phyloP scores from a whole-genome alignment of 768 basidiomycete genomes.

The Boletales sp. region DNA sequence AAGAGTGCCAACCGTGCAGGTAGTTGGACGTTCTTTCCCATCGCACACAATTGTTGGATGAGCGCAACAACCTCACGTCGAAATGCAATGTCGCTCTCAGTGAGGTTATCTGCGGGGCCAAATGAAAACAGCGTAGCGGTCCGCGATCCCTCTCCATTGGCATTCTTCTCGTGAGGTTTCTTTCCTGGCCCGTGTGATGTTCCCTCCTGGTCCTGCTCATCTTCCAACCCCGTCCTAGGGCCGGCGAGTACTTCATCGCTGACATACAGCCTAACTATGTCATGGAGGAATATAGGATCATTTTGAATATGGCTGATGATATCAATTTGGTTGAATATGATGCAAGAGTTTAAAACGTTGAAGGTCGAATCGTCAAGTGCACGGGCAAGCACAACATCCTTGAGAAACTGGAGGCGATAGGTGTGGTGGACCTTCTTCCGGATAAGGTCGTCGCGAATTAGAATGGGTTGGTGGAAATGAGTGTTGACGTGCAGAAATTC shows the following conservation, averaged over 20 bases:
- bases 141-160: conserved; percentile 24
- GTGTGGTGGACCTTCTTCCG: conserved; percentile 94
- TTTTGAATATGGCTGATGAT: conserved; percentile 88
- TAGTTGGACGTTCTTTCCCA: conserved; percentile 96
- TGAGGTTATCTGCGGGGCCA: conserved; percentile 51
- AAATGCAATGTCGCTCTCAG: conserved; percentile 51
- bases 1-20: conserved; percentile 83
- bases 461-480: conserved; percentile 87
- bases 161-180: conserved; percentile 40
- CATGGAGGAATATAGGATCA: conserved; percentile 69
- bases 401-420: conserved; percentile 94
- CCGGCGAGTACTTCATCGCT: conserved; percentile 61
- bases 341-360: conserved; percentile 93
- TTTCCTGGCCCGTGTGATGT: conserved; percentile 30
- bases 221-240: conserved; percentile 29
- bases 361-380: conserved; percentile 95
- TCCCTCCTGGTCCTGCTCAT: conserved; percentile 22
- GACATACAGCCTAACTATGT: conserved; percentile 74
- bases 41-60: conserved; percentile 86
- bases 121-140: conserved; percentile 44
- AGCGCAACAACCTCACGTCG: conserved; percentile 81
- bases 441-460: conserved; percentile 69
- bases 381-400: conserved; percentile 95
- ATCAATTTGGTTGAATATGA: conserved; percentile 99
- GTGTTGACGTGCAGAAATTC: conserved; percentile 82